phyloP scores from a whole-genome alignment of 2,329 filamentous ascomycete genomes.

The Fusarium sp. region DNA sequence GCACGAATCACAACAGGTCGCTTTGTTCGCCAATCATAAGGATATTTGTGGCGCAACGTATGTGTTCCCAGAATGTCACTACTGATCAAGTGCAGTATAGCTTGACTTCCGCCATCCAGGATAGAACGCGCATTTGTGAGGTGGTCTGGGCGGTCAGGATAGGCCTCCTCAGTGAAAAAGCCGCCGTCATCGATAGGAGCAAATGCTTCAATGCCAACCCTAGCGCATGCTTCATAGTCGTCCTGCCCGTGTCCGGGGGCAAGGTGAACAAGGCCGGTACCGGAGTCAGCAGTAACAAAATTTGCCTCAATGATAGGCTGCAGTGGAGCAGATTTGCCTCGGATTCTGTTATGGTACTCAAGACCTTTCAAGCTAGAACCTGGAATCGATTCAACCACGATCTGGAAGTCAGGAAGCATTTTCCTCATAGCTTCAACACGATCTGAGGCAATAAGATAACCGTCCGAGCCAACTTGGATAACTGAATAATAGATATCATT shows the following conservation, averaged over 20 bases:
- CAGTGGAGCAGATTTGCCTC: constrained; percentile 62
- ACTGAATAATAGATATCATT: constrained; percentile 79
- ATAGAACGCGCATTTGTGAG: constrained; percentile 78
- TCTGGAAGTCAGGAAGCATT: constrained; percentile 61
- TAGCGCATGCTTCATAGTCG: constrained; percentile 85
- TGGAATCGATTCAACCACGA: constrained; percentile 66
- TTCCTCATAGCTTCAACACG: constrained; percentile 70
- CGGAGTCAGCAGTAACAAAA: constrained; percentile 91
- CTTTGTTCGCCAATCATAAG: constrained; percentile 98
- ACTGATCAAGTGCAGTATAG: constrained; percentile 76
- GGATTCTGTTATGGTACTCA: constrained; percentile 77
- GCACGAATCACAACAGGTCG: constrained; percentile 89
- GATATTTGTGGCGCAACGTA: constrained; percentile 88
- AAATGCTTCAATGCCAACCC: constrained; percentile 76
- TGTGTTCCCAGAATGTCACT: constrained; percentile 76
- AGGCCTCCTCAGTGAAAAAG: constrained; percentile 81
- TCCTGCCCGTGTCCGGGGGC: constrained; percentile 97
- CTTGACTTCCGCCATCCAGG: constrained; percentile 73
- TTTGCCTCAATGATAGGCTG: constrained; percentile 84
- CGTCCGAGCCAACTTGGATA: constrained; percentile 66
- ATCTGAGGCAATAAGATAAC: constrained; percentile 77
- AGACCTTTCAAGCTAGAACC: constrained; percentile 75
- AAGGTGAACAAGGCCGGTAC: constrained; percentile 92
- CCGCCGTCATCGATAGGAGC: constrained; percentile 88
- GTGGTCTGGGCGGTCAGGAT: constrained; percentile 73